A percentile compares a stretch with the other conserved stretches of the same genome.
These are phyloP conservation scores for Aspergillus bertholletiae DNA, from an alignment of 495 filamentous ascomycete species.

Conservation along the genomic window DNA sequence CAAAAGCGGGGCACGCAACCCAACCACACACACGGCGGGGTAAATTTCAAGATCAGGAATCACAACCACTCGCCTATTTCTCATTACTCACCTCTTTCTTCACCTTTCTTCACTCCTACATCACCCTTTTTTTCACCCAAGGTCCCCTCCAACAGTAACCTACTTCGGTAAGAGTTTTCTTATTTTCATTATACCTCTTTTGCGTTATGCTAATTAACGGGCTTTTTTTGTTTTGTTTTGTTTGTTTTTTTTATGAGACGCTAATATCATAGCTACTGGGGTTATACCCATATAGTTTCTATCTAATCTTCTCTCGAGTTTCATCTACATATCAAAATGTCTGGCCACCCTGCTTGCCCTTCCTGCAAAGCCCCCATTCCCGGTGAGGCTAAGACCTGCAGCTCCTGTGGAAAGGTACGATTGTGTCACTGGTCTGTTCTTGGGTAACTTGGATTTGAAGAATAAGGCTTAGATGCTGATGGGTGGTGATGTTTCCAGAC, in stretches of 20 bases:
- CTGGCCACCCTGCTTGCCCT: slow-evolving; percentile 30
- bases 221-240: neutral
- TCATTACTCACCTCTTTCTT: neutral
- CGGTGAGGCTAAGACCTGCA: slow-evolving; percentile 31
- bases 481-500: slow-evolving; percentile 9
- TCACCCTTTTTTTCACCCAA: neutral
- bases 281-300: neutral
- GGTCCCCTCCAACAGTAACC: neutral
- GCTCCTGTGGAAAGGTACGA: slow-evolving; percentile 32
- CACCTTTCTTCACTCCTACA: neutral
- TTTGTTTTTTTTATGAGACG: too few species aligned
- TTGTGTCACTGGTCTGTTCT: neutral
- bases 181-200: neutral
- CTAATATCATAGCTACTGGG: too few species aligned
- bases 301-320: neutral
- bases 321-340: too few species aligned
- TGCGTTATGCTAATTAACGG: neutral
- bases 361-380: slow-evolving; percentile 28
- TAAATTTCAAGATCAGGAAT: neutral
- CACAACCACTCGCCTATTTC: neutral
- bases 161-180: neutral
- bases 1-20: neutral
- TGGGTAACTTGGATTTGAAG: neutral
- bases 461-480: slow-evolving; percentile 8
- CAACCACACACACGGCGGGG: neutral